Percentiles rank a stretch among this genome's conserved stretches.
Conservation (phyloP, 2,329 filamentous ascomycete genomes). For the Neonectria ditissima region DNA sequence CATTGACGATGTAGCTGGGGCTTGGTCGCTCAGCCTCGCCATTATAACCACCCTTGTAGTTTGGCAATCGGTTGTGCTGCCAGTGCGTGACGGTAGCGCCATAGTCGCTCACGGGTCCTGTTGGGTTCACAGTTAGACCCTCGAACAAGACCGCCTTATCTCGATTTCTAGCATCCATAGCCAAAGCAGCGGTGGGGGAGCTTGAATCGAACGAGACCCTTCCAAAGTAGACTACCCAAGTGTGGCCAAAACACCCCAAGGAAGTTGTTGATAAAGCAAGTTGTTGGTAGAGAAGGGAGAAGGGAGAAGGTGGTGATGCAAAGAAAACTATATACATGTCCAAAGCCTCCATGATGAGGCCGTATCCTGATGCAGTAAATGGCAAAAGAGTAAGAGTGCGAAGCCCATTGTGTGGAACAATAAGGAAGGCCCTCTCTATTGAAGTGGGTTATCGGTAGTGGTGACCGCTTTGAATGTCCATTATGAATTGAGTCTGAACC, state of each 20-base stretch:
- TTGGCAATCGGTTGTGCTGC: constrained; percentile 80
- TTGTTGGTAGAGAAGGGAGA: neutral
- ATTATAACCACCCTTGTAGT: constrained; percentile 76
- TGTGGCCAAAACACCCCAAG: neutral
- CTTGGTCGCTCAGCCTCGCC: constrained; percentile 88
- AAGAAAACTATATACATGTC: neutral
- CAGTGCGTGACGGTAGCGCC: constrained; percentile 90
- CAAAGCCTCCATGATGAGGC: neutral
- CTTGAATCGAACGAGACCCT: neutral
- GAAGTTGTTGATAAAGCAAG: neutral
- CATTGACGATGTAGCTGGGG: constrained; percentile 89
- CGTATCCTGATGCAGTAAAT: neutral
- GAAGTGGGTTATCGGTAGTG: neutral
- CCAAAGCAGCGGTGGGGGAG: neutral
- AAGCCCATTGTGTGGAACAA: constrained; percentile 2
- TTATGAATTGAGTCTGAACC: neutral
- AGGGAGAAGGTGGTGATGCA: neutral
- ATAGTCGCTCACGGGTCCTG: constrained; percentile 93
- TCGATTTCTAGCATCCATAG: constrained; percentile 21
- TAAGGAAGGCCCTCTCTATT: neutral
- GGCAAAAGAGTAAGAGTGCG: neutral
- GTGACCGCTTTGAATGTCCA: neutral
- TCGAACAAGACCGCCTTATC: constrained; percentile 23
- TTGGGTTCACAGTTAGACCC: constrained; percentile 34
- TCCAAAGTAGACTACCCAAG: neutral